Percentiles rank a stretch among this genome's conserved stretches.
Conservation (phyloP, 2,329 filamentous ascomycete genomes). For the Septoria petroselini region DNA sequence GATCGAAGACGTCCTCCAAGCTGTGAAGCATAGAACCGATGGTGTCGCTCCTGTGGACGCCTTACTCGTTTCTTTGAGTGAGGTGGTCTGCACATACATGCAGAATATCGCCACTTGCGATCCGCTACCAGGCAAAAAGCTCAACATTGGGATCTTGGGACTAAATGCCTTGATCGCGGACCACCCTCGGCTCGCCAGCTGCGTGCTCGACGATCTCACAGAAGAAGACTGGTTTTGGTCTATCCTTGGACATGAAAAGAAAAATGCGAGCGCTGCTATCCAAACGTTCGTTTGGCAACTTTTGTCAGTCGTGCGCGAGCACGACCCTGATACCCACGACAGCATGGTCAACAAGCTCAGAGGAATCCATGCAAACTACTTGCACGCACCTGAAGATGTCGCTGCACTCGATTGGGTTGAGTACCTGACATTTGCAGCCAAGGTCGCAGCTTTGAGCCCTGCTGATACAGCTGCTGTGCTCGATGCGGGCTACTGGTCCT, state of each 20-base stretch:
- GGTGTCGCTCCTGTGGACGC: background rate
- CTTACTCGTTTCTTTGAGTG: constrained; percentile 7
- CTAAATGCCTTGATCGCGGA: constrained; percentile 14
- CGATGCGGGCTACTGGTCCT: constrained; percentile 23
- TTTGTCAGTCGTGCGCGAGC: constrained; percentile 15
- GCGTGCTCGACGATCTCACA: constrained; percentile 11
- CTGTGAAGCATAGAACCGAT: background rate
- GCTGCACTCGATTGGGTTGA: constrained; percentile 16
- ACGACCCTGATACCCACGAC: constrained; percentile 15
- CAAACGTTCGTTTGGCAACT: constrained; percentile 18
- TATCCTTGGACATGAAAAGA: constrained; percentile 16
- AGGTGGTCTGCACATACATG: constrained; percentile 13
- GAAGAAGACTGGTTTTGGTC: constrained; percentile 16
- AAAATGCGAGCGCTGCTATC: constrained; percentile 11
- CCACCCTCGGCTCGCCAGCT: constrained; percentile 7
- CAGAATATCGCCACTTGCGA: constrained; percentile 21
- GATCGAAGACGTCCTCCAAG: background rate
- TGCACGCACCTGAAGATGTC: constrained; percentile 2
- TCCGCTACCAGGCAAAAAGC: constrained; percentile 12
- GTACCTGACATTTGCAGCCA: constrained; percentile 20
- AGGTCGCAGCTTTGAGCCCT: constrained; percentile 18
- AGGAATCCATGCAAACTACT: constrained; percentile 16
- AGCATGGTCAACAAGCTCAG: constrained; percentile 15
- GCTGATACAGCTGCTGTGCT: constrained; percentile 22
- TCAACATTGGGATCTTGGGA: constrained; percentile 9